A percentile compares a stretch with the other conserved stretches of the same genome.
Conservation (phyloP, 495 filamentous ascomycete species). For the Trichoderma virens region DNA sequence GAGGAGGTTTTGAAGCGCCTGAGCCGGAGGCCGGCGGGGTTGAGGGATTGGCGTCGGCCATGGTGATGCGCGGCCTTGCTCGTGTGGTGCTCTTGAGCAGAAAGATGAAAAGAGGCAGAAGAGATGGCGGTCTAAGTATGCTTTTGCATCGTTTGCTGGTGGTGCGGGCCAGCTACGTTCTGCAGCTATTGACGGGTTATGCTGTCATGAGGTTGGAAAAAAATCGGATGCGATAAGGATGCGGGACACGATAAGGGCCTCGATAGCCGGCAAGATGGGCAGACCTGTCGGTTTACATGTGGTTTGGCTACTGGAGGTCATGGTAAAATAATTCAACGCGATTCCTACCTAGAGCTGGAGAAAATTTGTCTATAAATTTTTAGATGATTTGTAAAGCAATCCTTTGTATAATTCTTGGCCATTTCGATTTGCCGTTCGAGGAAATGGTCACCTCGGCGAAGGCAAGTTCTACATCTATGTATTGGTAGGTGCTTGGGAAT, state of each 20-base stretch:
- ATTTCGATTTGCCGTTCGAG: no score
- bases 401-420: no score
- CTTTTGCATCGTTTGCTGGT: not conserved
- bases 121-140: not conserved
- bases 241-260: constrained; percentile 5
- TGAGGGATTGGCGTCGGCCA: constrained; percentile 7
- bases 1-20: constrained; percentile 28
- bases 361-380: no score
- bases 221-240: constrained; percentile 9
- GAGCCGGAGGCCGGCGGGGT: not conserved
- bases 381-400: no score
- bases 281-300: not conserved
- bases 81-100: not conserved
- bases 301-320: no score
- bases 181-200: not conserved
- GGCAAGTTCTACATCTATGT: no score
- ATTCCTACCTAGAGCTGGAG: no score
- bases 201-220: constrained; percentile 1
- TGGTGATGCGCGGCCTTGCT: not conserved
- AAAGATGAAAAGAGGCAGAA: not conserved
- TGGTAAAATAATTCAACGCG: no score
- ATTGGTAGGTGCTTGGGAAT: no score
- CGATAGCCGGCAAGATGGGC: not conserved
- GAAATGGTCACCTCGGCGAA: no score
- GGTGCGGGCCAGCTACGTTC: not conserved